Percentiles rank a stretch among this genome's conserved stretches.
phyloP scores from a whole-genome alignment of 345 rosid genomes.

The sweet orange (Citrus sinensis) region DNA sequence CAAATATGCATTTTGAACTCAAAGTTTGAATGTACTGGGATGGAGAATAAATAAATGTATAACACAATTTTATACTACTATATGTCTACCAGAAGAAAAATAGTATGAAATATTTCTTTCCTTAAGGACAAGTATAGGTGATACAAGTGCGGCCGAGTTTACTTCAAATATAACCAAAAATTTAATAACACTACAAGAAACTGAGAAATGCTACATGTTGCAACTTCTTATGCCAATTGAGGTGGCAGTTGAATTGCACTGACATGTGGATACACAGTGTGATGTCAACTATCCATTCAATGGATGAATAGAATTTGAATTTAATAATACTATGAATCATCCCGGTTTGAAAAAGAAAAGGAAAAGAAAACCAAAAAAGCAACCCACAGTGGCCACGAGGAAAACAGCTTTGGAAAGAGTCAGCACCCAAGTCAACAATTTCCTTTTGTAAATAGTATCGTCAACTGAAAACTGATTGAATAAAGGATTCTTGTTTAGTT shows the following conservation, averaged over 20 bases:
- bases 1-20: slow-evolving; percentile 3
- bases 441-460: not conserved
- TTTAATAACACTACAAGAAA: not conserved
- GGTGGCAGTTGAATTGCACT: not conserved
- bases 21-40: not conserved
- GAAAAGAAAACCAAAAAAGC: not conserved
- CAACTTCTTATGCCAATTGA: not conserved
- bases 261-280: not conserved
- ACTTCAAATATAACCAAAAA: not conserved
- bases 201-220: not conserved
- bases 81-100: not conserved
- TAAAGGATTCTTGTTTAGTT: slow-evolving; percentile 12
- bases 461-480: not conserved
- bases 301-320: no score
- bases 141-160: not conserved
- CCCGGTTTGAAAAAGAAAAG: not conserved
- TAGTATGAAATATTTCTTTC: not conserved
- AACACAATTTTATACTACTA: not conserved
- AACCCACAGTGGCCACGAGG: not conserved
- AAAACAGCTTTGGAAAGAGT: not conserved
- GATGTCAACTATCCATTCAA: not conserved
- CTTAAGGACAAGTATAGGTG: not conserved
- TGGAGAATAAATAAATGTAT: not conserved
- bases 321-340: not conserved
- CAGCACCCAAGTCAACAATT: not conserved